Base-by-base conservation (phyloP, 2,329 filamentous ascomycete genomes). In the Aspergillus pseudoterreus region DNA sequence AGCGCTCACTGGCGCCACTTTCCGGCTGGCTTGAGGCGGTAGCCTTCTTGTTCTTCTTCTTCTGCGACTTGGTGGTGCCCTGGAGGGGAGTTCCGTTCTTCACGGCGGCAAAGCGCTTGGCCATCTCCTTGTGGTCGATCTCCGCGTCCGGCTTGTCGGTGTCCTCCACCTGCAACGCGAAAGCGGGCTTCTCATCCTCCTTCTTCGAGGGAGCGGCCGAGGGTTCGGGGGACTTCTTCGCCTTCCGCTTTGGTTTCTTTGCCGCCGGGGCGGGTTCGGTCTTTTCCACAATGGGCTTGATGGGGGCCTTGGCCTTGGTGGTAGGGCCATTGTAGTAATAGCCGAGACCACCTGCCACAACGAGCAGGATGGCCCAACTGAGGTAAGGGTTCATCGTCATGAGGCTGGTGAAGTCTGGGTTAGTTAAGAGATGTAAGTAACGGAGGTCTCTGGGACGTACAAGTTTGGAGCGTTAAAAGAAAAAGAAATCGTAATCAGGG, bases 71-170 rank as follows among this genome's bases (percentile, higher is more conserved):
- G 79, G 51, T 52, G 57, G 61, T 64, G 24, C 68, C 63, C 54
- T 75, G 61, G 82, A 80, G 63, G 2, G 82, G 82, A 56, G 81
- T 82, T 52, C 89, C 89, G 58, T 87, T 78, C 74, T 90, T 87
- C 46, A 86, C 80, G 62, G 81, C 86, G 51, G 83, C 76, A 59
- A 94, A 78, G 67, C 88, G 86, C 63, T 82, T 82, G 30, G 90
- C 90, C 69, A 94, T 92, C 59, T 91, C 87, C 62, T 81, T 82
- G 67, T 87, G 87, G 65, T 86, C 84, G 50, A 84, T 77, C 42
- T 81, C 81, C 53, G 86, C 83, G 52, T 86, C 79, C 6, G 74
- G 57, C 56, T 66, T 54, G 35, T 69, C 65, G 43, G 60, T 57
- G 45, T 70, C 63, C 44, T 60, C 57, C 39, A 57, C 57, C 43